These are phyloP conservation scores for Chlorella sorokiniana DNA, from an alignment of 139 green algal species.

Conservation along the genomic window DNA sequence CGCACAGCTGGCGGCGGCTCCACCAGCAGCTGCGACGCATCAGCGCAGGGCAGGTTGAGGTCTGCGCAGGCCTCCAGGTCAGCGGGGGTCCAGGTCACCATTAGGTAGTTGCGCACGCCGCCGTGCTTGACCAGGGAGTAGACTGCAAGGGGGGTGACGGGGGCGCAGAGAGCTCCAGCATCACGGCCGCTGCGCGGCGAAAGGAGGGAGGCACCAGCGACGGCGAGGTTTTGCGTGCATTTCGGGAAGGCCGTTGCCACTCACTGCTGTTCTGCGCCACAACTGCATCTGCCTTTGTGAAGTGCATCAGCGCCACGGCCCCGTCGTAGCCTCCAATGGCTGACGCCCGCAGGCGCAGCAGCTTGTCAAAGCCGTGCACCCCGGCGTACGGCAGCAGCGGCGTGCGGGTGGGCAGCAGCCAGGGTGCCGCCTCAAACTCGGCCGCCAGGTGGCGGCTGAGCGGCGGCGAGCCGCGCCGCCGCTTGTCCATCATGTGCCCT, in stretches of 20 bases:
- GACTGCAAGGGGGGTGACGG: neutral
- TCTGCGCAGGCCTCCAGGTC: neutral
- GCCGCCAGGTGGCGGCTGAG: too few relatives aligned
- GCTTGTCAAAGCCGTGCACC: neutral
- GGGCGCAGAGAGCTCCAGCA: neutral
- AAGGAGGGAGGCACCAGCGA: neutral
- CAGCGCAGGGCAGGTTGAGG: constrained; percentile 6
- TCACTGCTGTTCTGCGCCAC: constrained; percentile 24
- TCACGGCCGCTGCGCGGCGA: neutral
- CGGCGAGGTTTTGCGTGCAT: neutral
- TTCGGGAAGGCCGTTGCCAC: neutral
- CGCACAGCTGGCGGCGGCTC: neutral
- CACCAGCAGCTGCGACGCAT: neutral
- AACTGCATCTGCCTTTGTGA: neutral
- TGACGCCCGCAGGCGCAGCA: neutral
- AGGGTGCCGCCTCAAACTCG: too few relatives aligned
- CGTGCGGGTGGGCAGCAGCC: constrained; percentile 19
- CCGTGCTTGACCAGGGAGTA: constrained; percentile 19
- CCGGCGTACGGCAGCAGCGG: neutral
- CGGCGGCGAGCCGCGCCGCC: too few relatives aligned
- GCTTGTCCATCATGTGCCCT: too few relatives aligned
- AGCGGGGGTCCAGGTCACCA: neutral
- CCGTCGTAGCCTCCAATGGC: neutral
- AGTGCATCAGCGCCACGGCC: neutral
- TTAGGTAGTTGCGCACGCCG: constrained; percentile 11